These are phyloP conservation scores for Pseudogymnoascus sp. DNA, from an alignment of 2,329 filamentous ascomycete species.

Conservation along the genomic window DNA sequence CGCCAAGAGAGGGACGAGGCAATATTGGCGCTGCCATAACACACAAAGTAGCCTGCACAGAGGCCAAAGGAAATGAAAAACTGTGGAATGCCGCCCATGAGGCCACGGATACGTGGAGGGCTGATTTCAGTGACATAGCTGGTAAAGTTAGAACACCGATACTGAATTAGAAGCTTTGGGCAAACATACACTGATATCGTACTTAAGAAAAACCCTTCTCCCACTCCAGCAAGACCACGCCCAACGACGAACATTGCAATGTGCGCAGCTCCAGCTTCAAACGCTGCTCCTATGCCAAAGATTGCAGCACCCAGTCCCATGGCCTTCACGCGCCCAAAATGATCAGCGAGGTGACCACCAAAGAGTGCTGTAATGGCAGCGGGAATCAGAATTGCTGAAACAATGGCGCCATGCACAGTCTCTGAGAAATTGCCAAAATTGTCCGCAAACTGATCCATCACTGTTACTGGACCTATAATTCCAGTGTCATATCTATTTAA, in stretches of 20 bases:
- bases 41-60: slow-evolving; percentile 49
- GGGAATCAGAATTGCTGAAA: slow-evolving; percentile 51
- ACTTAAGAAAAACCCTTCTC: slow-evolving; percentile 50
- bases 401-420: slow-evolving; percentile 46
- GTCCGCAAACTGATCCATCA: slow-evolving; percentile 37
- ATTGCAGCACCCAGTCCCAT: slow-evolving; percentile 42
- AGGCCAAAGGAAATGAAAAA: slow-evolving; percentile 43
- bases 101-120: slow-evolving; percentile 40
- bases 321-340: slow-evolving; percentile 40
- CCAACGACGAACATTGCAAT: slow-evolving; percentile 47
- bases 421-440: slow-evolving; percentile 42
- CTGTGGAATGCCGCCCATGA: slow-evolving; percentile 44
- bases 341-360: slow-evolving; percentile 44
- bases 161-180: background rate
- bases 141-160: background rate
- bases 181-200: slow-evolving; percentile 40
- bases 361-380: slow-evolving; percentile 49
- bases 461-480: slow-evolving; percentile 42
- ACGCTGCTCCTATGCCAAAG: slow-evolving; percentile 43
- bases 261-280: slow-evolving; percentile 41
- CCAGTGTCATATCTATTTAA: slow-evolving; percentile 34
- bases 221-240: slow-evolving; percentile 46
- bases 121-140: slow-evolving; percentile 53
- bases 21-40: slow-evolving; percentile 45
- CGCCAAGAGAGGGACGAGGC: slow-evolving; percentile 45